Base-by-base conservation (phyloP, 192 early-diverging fungal genomes). In the Linnemannia schmuckeri region DNA sequence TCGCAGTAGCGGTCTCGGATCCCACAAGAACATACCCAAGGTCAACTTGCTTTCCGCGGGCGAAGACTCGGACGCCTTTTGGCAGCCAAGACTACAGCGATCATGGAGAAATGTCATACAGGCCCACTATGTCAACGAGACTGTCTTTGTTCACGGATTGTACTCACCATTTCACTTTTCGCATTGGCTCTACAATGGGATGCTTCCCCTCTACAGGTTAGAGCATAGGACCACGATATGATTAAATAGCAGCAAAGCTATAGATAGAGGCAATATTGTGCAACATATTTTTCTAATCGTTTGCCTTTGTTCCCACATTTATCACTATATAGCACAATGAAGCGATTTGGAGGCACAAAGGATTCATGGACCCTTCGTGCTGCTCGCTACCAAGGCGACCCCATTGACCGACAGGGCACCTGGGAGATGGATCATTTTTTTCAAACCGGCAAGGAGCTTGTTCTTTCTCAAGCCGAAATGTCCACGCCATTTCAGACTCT, bases 141-240 rank as follows among this genome's bases (percentile, higher is more conserved):
- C 80, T 0, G 4, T 90, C 4, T 88, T 83, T 73, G 89, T 89
- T 22, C 89, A 89, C 63, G 87, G 87, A 1, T 66, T 91, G 4
- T 88, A 86, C 52, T 76, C 63, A 24, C 89, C 90, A 0, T 82
- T 55, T 17, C 89, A 91, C 54, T 88, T 89, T 38, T 88, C 90
- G 0, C 89, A 91, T 38, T 87, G 69, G 46, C 40, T 91, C 15
- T 91, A 80, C 66, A 91, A 89, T 73, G 87, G 90, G 4, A 71
- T 91, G 68, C 49, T 89, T 3, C 90, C 89, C 13, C 74, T 91
- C 0, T 90, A 76, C 68, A 82, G 75, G 81, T 82, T 47, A 20
- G n/a, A 30, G 10, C 6, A 42, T 9, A 42, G 41, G 41, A 42
- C 9, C 3, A 42, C 9, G 9, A 9, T 9, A 42, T 9, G 41